Evolutionary conservation across 345 rosid genomes (phyloP).

Genomic region (Salix caprea): DNA sequence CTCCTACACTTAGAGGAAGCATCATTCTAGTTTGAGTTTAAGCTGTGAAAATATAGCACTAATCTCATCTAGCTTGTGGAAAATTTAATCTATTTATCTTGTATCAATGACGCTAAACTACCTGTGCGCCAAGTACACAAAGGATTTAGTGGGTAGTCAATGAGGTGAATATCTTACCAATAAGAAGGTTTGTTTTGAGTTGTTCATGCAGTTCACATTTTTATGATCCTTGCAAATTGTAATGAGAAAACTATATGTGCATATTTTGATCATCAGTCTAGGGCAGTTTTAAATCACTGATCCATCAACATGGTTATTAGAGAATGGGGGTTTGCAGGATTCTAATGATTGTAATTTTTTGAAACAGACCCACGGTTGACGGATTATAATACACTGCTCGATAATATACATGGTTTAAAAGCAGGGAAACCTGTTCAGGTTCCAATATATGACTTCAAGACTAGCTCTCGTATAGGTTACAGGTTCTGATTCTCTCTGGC

Average conservation of each 20-base stretch:
- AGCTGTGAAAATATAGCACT: too few species aligned
- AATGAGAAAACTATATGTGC: not conserved
- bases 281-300: conserved; percentile 3
- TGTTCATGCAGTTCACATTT: not conserved
- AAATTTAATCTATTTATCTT: not conserved
- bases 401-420: conserved; percentile 72
- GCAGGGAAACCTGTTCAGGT: conserved; percentile 86
- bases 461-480: conserved; percentile 83
- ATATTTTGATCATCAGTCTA: not conserved
- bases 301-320: not conserved
- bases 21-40: too few species aligned
- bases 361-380: conserved; percentile 91
- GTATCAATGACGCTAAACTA: not conserved
- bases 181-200: not conserved
- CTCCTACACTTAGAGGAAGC: not conserved
- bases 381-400: conserved; percentile 85
- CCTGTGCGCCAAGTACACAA: not conserved
- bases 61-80: not conserved
- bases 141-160: not conserved
- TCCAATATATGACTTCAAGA: conserved; percentile 91
- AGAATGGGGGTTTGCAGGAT: conserved; percentile 13
- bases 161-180: not conserved
- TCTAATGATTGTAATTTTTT: conserved; percentile 31
- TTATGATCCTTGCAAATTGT: not conserved
- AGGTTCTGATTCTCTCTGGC: conserved; percentile 42